Conservation (phyloP, 2,329 filamentous ascomycete genomes). For the Nigrospora osmanthi region DNA sequence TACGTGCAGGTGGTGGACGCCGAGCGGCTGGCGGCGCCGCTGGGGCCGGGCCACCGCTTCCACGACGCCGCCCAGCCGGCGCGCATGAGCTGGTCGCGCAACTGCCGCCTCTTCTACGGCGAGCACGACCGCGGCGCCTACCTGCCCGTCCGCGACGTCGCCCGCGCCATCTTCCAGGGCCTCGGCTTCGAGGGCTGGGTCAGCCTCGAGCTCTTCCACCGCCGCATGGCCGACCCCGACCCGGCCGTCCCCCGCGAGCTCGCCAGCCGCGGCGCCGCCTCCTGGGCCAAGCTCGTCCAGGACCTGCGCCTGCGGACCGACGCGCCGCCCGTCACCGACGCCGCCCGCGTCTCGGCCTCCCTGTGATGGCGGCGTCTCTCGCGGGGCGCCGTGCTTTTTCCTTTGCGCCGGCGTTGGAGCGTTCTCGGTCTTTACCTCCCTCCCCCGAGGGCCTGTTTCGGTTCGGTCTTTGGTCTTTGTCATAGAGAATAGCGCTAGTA, state of each 20-base stretch:
- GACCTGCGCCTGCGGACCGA: slow-evolving; percentile 15
- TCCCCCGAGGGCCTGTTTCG: too few species aligned
- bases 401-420: too few species aligned
- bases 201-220: slow-evolving; percentile 63
- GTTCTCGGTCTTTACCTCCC: too few species aligned
- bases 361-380: neutral
- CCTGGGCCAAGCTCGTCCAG: slow-evolving; percentile 20
- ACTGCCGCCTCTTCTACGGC: slow-evolving; percentile 64
- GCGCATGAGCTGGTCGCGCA: slow-evolving; percentile 73
- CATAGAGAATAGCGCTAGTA: too few species aligned
- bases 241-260: slow-evolving; percentile 41
- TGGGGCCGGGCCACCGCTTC: slow-evolving; percentile 49
- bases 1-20: slow-evolving; percentile 74
- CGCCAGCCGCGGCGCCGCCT: slow-evolving; percentile 18
- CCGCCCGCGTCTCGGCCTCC: neutral
- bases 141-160: slow-evolving; percentile 56
- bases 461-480: too few species aligned
- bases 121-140: slow-evolving; percentile 58
- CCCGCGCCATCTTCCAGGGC: slow-evolving; percentile 52
- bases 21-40: slow-evolving; percentile 50
- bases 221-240: slow-evolving; percentile 45
- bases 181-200: slow-evolving; percentile 63
- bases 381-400: too few species aligned
- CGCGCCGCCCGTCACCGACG: neutral
- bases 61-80: slow-evolving; percentile 49